Base-by-base conservation (phyloP, 106 monocot species). In the Platanthera zijinensis region DNA sequence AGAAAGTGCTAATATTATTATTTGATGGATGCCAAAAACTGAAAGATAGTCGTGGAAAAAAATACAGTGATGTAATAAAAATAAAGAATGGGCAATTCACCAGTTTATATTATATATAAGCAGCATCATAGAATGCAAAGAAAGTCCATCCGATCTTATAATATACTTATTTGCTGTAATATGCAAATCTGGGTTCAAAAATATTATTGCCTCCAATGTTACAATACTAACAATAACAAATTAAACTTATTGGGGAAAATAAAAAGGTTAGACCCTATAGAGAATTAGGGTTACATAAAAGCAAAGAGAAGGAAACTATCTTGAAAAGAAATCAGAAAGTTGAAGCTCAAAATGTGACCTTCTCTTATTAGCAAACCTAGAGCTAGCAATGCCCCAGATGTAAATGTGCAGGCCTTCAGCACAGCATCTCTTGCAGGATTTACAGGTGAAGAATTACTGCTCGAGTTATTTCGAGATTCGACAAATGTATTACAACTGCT, bases 331-430 rank as follows among this genome's bases (percentile, higher is more conserved):
- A 11, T 66, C 19, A n/a, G 19, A 15, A 57, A 57, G 4, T 57
- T n/a, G 11, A 52, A 50, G 19, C 3, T 17, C 5, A 28, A 48
- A 67, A 69, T 18, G n/a, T 25, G 52, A 95, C 95, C 88, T 69
- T 92, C 84, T 68, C 90, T 85, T 83, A 88, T 51, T 56, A 86
- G 17, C 75, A 78, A 74, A 52, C 92, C 90, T 51, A 85, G 70
- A 30, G 82, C 80, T 69, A 92, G 62, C 46, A 95, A 83, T 45
- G 80, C 52, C 32, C 81, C 82, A 75, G 95, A 95, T 52, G 95
- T 90, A 50, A 85, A 2, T 48, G 68, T 59, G 75, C 95, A 95
- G 48, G 95, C 90, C 77, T 87, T 86, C 72, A 92, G 84, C 67
- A 95, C 95, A 56, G 78, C 77, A 83, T 61, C 82, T 83, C 95